phyloP scores from a whole-genome alignment of 2,329 filamentous ascomycete genomes.

The Botryotinia convoluta region DNA sequence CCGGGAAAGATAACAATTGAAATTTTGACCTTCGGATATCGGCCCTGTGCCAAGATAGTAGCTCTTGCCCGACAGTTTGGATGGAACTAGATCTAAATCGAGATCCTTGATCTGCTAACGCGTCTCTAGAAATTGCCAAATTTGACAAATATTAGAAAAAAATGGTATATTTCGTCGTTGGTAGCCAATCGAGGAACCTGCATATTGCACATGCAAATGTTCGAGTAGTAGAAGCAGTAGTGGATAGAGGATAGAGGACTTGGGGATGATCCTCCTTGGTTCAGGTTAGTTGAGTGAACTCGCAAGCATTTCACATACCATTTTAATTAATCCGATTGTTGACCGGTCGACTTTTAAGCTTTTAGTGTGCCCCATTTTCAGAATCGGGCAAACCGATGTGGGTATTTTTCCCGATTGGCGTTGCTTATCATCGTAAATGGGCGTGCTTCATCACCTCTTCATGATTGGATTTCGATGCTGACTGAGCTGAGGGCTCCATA shows the following conservation, averaged over 20 bases:
- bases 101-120: not conserved
- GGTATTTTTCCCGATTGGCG: not conserved
- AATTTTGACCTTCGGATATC: not conserved
- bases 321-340: not conserved
- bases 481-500: not conserved
- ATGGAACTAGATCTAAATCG: not conserved
- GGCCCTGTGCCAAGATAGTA: not conserved
- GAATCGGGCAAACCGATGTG: conserved; percentile 1
- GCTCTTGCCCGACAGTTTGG: conserved; percentile 4
- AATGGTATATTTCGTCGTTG: not conserved
- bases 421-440: not conserved
- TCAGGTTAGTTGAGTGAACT: not conserved
- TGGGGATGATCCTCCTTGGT: not conserved
- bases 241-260: not conserved
- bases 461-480: not conserved
- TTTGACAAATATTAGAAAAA: not conserved
- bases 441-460: conserved; percentile 1
- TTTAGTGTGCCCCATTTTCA: not conserved
- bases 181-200: not conserved
- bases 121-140: not conserved
- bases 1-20: not conserved
- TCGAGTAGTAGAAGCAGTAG: not conserved
- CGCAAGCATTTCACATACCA: not conserved
- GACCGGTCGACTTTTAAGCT: not conserved
- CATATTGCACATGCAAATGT: not conserved